phyloP scores from a whole-genome alignment of 495 filamentous ascomycete species.

The Parathielavia appendiculata region DNA sequence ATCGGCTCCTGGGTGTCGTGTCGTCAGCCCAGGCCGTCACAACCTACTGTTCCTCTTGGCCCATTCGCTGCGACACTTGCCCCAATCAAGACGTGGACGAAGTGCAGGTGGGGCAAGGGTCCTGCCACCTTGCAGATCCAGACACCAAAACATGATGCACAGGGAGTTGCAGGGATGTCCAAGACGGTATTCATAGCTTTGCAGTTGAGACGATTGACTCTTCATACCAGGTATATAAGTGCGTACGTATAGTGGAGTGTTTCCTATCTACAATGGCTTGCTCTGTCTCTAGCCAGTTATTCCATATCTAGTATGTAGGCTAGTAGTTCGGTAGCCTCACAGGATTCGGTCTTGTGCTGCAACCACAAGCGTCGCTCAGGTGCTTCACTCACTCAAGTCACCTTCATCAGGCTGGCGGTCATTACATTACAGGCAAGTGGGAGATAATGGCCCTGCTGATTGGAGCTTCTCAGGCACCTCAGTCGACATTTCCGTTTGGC shows the following conservation, averaged over 20 bases:
- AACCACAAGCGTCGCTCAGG: background rate
- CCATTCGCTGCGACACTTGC: too few species aligned
- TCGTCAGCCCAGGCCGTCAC: conserved; percentile 7
- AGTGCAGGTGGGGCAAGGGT: conserved; percentile 16
- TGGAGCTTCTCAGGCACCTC: background rate
- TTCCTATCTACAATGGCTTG: too few species aligned
- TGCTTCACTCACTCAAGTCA: background rate
- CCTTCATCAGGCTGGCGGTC: background rate
- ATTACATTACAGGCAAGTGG: too few species aligned
- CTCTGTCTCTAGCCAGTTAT: too few species aligned
- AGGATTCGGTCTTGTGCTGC: background rate
- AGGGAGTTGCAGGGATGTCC: background rate
- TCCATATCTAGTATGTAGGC: too few species aligned
- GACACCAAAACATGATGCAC: background rate
- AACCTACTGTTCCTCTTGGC: too few species aligned
- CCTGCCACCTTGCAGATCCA: conserved; percentile 11
- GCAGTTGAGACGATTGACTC: too few species aligned
- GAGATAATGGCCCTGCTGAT: background rate
- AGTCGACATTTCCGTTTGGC: background rate
- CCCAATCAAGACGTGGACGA: too few species aligned
- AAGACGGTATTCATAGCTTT: too few species aligned
- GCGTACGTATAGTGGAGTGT: too few species aligned
- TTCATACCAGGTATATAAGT: too few species aligned
- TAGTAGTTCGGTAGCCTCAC: background rate
- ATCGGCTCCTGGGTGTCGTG: background rate